phyloP scores from a whole-genome alignment of 1,284 basidiomycete genomes.

The Wallemia mellicola region DNA sequence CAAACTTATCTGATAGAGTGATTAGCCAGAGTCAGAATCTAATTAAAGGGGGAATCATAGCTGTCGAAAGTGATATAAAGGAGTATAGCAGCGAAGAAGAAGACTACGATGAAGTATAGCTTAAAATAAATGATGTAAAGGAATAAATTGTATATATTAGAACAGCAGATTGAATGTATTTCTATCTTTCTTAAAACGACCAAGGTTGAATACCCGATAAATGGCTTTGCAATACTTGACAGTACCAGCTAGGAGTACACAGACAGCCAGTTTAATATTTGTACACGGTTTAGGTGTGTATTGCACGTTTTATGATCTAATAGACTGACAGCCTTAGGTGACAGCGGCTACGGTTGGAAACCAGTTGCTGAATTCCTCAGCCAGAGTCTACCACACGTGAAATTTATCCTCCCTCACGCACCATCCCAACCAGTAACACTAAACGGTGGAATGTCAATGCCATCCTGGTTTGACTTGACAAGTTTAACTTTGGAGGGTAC shows the following conservation, averaged over 20 bases:
- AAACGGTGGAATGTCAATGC: slow-evolving; percentile 20
- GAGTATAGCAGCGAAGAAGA: too few relatives aligned
- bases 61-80: too few relatives aligned
- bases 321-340: slow-evolving; percentile 4
- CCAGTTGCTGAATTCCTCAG: slow-evolving; percentile 6
- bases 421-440: slow-evolving; percentile 21
- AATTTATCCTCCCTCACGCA: slow-evolving; percentile 38
- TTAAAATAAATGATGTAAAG: too few relatives aligned
- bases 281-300: slow-evolving; percentile 25
- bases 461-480: slow-evolving; percentile 26
- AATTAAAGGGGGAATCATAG: neutral
- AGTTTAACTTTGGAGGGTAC: neutral
- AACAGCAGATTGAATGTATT: too few relatives aligned
- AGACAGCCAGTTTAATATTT: slow-evolving; percentile 66
- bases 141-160: too few relatives aligned
- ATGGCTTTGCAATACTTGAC: slow-evolving; percentile 20
- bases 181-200: too few relatives aligned
- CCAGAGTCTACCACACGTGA: slow-evolving; percentile 6
- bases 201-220: neutral
- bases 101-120: too few relatives aligned
- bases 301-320: slow-evolving; percentile 3
- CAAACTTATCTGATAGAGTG: neutral
- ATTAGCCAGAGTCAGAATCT: neutral
- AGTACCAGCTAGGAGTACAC: slow-evolving; percentile 27
- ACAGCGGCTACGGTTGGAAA: slow-evolving; percentile 6